A percentile compares a stretch with the other conserved stretches of the same genome.
Evolutionary conservation across 345 rosid species (phyloP).

Genomic region (Mercurialis annua): DNA sequence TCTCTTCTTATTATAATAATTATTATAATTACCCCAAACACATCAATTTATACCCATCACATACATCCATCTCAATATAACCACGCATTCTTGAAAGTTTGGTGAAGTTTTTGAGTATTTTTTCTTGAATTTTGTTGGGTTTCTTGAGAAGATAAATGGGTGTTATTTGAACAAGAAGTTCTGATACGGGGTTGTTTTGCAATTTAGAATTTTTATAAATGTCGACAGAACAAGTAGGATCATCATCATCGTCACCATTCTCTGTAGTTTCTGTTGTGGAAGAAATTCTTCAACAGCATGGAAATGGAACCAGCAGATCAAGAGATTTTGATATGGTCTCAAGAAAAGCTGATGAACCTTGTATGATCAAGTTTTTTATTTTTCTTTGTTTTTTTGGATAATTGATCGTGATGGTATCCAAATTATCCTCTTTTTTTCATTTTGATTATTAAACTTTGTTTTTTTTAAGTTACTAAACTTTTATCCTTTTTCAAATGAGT

Average conservation of each 20-base stretch:
- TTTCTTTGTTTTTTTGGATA: too few relatives aligned
- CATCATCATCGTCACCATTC: constrained; percentile 23
- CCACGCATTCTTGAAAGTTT: constrained; percentile 15
- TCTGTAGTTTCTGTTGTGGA: constrained; percentile 67
- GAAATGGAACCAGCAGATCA: constrained; percentile 19
- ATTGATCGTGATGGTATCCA: too few relatives aligned
- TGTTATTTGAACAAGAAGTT: neutral
- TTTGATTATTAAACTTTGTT: constrained; percentile 15
- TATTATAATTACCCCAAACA: neutral
- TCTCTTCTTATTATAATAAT: neutral
- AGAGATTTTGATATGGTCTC: constrained; percentile 45
- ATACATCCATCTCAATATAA: constrained; percentile 11
- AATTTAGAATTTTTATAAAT: constrained; percentile 21
- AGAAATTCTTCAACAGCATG: constrained; percentile 70
- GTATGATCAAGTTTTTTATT: constrained; percentile 38
- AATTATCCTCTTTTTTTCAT: too few relatives aligned
- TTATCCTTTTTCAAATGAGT: too few relatives aligned
- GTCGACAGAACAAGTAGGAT: constrained; percentile 45
- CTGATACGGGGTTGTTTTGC: neutral
- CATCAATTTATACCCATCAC: neutral
- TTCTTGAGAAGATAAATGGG: constrained; percentile 1
- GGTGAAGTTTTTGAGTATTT: constrained; percentile 8
- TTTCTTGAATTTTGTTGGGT: neutral
- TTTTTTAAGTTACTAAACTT: too few relatives aligned
- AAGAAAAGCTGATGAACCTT: constrained; percentile 60